Conservation (phyloP, 1,284 basidiomycete species). For the Microbotryomycetes sp. region DNA sequence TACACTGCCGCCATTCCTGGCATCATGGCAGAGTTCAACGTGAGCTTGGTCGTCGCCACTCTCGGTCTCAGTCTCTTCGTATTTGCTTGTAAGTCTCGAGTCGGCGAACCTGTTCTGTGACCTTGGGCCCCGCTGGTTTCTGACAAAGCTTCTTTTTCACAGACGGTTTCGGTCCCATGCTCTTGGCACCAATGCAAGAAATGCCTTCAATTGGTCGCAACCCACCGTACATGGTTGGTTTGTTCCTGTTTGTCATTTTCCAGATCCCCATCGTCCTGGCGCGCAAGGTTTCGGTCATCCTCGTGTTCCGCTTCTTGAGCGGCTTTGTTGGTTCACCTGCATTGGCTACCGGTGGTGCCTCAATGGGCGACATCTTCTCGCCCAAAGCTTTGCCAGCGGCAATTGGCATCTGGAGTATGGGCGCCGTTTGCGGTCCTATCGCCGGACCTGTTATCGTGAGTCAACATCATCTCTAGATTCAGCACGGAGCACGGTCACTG, state of each 20-base stretch:
- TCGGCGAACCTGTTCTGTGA: neutral
- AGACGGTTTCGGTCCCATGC: constrained; percentile 37
- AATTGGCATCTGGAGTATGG: constrained; percentile 13
- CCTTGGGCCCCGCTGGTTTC: neutral
- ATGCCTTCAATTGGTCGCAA: constrained; percentile 37
- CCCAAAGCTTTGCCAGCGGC: constrained; percentile 7
- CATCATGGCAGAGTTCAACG: constrained; percentile 28
- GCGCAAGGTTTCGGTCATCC: constrained; percentile 29
- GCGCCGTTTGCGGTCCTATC: constrained; percentile 15
- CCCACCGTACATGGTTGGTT: constrained; percentile 33
- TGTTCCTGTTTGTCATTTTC: constrained; percentile 26
- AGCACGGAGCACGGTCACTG: neutral
- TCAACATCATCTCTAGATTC: neutral
- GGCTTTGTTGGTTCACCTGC: constrained; percentile 44
- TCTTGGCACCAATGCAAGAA: constrained; percentile 41
- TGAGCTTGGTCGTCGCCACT: constrained; percentile 23
- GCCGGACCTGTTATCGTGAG: constrained; percentile 16
- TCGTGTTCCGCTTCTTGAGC: constrained; percentile 38
- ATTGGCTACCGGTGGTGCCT: constrained; percentile 42
- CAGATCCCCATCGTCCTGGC: constrained; percentile 29
- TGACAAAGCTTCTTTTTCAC: constrained; percentile 15
- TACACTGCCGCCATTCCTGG: constrained; percentile 33
- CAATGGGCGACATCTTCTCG: constrained; percentile 10
- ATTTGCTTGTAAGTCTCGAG: neutral
- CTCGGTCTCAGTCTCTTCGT: constrained; percentile 34